Evolutionary conservation across 75 land plant genomes (phyloP), one percentile per base, ranked within the genome.

Genomic region (Picea glauca): DNA sequence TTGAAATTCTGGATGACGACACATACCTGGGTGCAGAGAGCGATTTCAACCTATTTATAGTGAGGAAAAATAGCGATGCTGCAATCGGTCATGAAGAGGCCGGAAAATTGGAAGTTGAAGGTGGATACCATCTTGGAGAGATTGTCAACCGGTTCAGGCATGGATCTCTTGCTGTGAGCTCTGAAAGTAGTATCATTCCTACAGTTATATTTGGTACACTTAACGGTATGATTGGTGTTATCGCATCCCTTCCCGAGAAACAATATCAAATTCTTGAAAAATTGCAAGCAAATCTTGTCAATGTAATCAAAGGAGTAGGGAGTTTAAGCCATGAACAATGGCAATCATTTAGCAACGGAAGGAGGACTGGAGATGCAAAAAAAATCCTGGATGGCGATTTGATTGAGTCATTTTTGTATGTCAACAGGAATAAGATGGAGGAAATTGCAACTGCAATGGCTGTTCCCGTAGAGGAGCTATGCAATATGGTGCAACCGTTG

Each of bases 161-260:
- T 26, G 26, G 26, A 26, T 26, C 26, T 26, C 26, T 26, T 26
- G 26, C 26, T 26, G 26, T 26, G 26, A 26, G 26, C 26, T 26
- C 92, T 58, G 99, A 97, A 17, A 83, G 87, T 31, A 93, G 92
- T 9, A 88, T 91, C 50, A 93, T 97, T 38, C 95, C 98, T 17
- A 97, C 99, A 1, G 89, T 97, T 56, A 97, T 97, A 20, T 97
- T 97, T 84, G 99, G 98, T n/a, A 93, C 99, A 1, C 88, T 97
- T 21, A 97, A 97, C 78, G 99, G 99, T 21, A 92, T 91, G 23
- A 97, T 97, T 81, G 99, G 99, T 9, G 94, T 97, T 8, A 87
- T 97, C 72, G 99, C 99, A 26, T 26, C 26, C 26, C 26, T 26
- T 26, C 26, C 26, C 26, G 26, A 26, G 26, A 26, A 26, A 26